These are phyloP conservation scores for Serendipita indica DNA, from an alignment of 768 basidiomycete species.

Conservation along the genomic window DNA sequence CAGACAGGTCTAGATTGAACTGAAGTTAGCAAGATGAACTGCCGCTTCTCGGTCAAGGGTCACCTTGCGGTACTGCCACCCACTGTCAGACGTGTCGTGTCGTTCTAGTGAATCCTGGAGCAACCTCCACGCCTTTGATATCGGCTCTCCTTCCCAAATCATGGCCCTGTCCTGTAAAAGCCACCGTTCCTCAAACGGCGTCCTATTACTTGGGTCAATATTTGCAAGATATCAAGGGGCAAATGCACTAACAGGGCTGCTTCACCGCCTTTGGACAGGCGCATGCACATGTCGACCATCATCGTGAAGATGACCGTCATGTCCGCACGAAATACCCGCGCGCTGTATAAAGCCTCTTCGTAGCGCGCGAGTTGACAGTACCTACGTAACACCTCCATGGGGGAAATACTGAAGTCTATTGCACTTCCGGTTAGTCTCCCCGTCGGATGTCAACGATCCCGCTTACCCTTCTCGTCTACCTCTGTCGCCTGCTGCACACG, in stretches of 20 bases:
- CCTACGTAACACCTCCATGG: constrained; percentile 50
- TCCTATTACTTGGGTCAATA: constrained; percentile 13
- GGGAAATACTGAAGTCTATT: constrained; percentile 18
- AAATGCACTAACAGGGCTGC: background rate
- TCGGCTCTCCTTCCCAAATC: constrained; percentile 69
- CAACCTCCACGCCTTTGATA: constrained; percentile 77
- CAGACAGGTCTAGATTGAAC: constrained; percentile 1
- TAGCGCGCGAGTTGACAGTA: constrained; percentile 68
- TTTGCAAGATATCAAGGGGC: background rate
- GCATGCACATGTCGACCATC: constrained; percentile 24
- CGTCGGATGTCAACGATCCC: background rate
- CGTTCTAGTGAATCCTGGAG: constrained; percentile 65
- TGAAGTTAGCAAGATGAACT: background rate
- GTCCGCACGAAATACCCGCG: constrained; percentile 61
- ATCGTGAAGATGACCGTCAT: constrained; percentile 64
- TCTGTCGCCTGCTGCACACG: background rate
- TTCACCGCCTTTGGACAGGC: constrained; percentile 22
- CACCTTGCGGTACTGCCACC: constrained; percentile 62
- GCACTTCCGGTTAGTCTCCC: background rate
- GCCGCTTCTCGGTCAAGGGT: constrained; percentile 47
- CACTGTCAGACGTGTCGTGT: constrained; percentile 56
- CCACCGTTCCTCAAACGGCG: constrained; percentile 32
- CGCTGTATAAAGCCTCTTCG: constrained; percentile 63
- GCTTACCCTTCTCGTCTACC: background rate
- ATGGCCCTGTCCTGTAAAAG: constrained; percentile 63